phyloP scores from a whole-genome alignment of 306 rosid genomes.

The Fragaria nilgerrensis region DNA sequence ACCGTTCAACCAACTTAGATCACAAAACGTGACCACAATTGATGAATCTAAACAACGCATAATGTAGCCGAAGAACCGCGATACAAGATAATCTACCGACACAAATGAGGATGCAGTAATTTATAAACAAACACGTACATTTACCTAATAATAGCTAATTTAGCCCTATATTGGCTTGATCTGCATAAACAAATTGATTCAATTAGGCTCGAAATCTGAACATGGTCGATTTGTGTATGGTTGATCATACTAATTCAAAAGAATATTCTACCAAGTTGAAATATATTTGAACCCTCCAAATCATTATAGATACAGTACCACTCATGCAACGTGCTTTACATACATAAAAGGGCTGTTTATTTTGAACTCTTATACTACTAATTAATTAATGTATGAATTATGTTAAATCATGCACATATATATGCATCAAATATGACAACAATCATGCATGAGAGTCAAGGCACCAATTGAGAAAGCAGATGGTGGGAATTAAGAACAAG shows the following conservation, averaged over 20 bases:
- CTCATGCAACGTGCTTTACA: conserved; percentile 12
- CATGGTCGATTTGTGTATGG: background rate
- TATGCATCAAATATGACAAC: background rate
- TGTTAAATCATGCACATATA: background rate
- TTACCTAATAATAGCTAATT: background rate
- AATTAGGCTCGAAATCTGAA: background rate
- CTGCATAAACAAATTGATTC: background rate
- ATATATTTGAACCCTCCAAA: background rate
- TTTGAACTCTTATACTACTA: background rate
- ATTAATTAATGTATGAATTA: background rate
- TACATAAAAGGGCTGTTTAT: background rate
- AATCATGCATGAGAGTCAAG: conserved; percentile 14
- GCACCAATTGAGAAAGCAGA: conserved; percentile 5
- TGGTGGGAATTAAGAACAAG: conserved; percentile 5
- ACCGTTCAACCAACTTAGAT: no score
- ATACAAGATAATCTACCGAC: no score
- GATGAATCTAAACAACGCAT: background rate
- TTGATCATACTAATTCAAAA: background rate
- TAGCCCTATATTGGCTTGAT: background rate
- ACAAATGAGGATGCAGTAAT: no score
- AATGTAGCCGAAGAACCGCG: background rate
- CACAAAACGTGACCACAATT: background rate
- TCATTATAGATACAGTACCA: background rate
- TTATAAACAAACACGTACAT: background rate
- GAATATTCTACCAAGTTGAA: conserved; percentile 8